Percentiles rank a stretch among this genome's conserved stretches.
These are phyloP conservation scores for Alternaria panax DNA, from an alignment of 2,329 filamentous ascomycete species.

Conservation along the genomic window DNA sequence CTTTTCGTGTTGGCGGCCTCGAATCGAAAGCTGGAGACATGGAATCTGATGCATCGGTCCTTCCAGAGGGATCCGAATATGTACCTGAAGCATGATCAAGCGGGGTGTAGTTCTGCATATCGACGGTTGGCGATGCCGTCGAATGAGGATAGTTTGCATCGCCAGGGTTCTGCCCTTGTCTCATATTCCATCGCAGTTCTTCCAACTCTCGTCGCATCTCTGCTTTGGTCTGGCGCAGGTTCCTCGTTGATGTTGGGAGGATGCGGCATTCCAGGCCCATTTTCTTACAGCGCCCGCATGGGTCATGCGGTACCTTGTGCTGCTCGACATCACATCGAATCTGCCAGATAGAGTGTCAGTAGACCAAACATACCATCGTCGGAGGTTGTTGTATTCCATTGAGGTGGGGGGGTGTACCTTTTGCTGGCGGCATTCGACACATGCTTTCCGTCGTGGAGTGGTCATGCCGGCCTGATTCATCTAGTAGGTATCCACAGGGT, in stretches of 20 bases:
- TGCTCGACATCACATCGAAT: slow-evolving; percentile 51
- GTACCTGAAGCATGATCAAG: slow-evolving; percentile 35
- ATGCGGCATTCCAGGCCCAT: slow-evolving; percentile 49
- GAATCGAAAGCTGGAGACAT: slow-evolving; percentile 41
- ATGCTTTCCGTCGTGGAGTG: slow-evolving; percentile 47
- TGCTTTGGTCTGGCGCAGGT: slow-evolving; percentile 48
- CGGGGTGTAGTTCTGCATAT: slow-evolving; percentile 37
- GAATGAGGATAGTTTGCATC: slow-evolving; percentile 37
- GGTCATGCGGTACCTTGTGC: slow-evolving; percentile 47
- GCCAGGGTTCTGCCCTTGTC: slow-evolving; percentile 34
- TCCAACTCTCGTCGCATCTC: slow-evolving; percentile 50
- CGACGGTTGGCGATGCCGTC: slow-evolving; percentile 38
- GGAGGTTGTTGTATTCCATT: slow-evolving; percentile 3
- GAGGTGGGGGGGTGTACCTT: slow-evolving; percentile 39
- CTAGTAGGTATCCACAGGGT: slow-evolving; percentile 31
- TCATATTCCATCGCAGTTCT: slow-evolving; percentile 47
- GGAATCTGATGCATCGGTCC: slow-evolving; percentile 39
- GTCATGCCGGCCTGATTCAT: slow-evolving; percentile 38
- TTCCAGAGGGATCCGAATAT: slow-evolving; percentile 39
- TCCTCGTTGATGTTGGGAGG: slow-evolving; percentile 47
- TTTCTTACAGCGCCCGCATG: slow-evolving; percentile 46
- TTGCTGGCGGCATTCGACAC: slow-evolving; percentile 49
- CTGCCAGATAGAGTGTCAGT: slow-evolving; percentile 34
- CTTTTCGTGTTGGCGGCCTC: slow-evolving; percentile 34
- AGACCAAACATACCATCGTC: slow-evolving; percentile 4